phyloP scores from a whole-genome alignment of 1,284 basidiomycete species.

The Meira miltonrushii region DNA sequence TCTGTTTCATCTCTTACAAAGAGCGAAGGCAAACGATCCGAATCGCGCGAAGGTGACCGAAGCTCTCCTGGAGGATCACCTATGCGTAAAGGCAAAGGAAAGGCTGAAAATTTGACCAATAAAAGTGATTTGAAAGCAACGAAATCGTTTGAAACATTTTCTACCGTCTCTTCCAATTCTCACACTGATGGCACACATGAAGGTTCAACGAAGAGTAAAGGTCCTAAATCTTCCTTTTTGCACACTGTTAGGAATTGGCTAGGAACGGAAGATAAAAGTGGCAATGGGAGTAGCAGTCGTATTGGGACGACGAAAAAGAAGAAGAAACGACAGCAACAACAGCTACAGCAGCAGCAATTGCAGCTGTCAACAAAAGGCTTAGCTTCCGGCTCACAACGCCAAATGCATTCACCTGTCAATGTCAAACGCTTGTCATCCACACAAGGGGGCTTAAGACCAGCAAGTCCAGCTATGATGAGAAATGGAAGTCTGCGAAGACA shows the following conservation, averaged over 20 bases:
- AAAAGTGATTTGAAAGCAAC: constrained; percentile 16
- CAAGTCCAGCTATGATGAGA: constrained; percentile 7
- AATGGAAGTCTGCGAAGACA: constrained; percentile 5
- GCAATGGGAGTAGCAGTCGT: background rate
- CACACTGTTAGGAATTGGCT: constrained; percentile 72
- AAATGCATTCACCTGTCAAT: too few species aligned
- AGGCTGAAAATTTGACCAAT: background rate
- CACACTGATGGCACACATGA: constrained; percentile 1
- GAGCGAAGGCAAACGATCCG: background rate
- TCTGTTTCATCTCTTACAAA: background rate
- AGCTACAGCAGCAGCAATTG: background rate
- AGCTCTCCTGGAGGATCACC: too few species aligned
- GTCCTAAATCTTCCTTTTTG: constrained; percentile 33
- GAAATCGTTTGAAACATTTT: constrained; percentile 38
- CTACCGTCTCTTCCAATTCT: constrained; percentile 23
- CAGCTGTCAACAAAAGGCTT: background rate
- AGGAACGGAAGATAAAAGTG: constrained; percentile 72
- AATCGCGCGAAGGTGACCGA: too few species aligned
- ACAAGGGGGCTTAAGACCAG: constrained; percentile 6
- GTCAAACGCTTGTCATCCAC: background rate
- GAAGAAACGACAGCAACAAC: background rate
- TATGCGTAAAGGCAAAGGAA: constrained; percentile 1
- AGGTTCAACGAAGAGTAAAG: constrained; percentile 14
- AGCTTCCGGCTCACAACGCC: background rate
- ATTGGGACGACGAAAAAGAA: constrained; percentile 3